A percentile compares a stretch with the other conserved stretches of the same genome.
These are phyloP conservation scores for Bisporella sp. DNA, from an alignment of 2,329 filamentous ascomycete genomes.

Conservation along the genomic window DNA sequence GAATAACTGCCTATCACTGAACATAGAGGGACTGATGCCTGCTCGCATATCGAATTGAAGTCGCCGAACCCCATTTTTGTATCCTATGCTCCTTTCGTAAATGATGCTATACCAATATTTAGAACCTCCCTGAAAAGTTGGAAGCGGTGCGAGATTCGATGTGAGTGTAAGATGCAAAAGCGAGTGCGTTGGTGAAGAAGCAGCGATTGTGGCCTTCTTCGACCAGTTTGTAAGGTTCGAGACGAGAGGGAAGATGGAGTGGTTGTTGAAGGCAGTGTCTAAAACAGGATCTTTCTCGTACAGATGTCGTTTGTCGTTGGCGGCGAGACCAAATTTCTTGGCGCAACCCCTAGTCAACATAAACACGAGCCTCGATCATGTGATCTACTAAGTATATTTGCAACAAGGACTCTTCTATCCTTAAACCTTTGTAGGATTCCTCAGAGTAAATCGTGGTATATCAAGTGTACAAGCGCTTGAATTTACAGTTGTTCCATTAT, in stretches of 20 bases:
- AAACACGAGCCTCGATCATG: no score
- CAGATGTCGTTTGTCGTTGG: background rate
- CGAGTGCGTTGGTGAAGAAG: background rate
- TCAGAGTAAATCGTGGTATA: no score
- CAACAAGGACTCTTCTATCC: no score
- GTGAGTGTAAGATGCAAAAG: background rate
- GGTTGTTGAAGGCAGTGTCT: background rate
- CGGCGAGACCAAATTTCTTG: background rate
- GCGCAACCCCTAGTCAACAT: background rate
- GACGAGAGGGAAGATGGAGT: conserved; percentile 9
- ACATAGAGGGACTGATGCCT: conserved; percentile 81
- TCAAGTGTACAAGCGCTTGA: no score
- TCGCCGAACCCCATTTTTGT: conserved; percentile 75
- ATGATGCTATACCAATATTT: no score
- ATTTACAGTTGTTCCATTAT: no score
- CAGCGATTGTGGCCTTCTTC: conserved; percentile 13
- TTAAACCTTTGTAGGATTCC: no score
- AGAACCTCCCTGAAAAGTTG: no score
- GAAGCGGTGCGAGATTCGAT: no score
- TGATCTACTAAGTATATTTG: no score
- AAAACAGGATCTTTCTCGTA: background rate
- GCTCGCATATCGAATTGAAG: conserved; percentile 79
- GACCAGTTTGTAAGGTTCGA: background rate
- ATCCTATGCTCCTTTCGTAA: conserved; percentile 3
- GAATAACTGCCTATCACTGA: conserved; percentile 72